phyloP scores from a whole-genome alignment of 2,329 filamentous ascomycete genomes.

The Coccinonectria pachysandricola region DNA sequence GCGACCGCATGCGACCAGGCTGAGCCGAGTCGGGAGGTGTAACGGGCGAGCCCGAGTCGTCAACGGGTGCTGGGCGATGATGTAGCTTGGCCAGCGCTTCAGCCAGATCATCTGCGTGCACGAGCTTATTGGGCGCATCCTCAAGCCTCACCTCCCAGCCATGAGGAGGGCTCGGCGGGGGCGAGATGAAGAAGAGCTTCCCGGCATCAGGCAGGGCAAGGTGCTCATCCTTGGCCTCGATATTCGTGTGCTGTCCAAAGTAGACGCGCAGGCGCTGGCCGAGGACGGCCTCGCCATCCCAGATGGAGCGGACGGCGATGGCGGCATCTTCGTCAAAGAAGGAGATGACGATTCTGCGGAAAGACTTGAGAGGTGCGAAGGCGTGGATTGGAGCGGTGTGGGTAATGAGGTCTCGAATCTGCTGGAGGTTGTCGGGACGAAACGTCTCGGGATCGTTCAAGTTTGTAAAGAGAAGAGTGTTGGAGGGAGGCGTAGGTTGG shows the following conservation, averaged over 20 bases:
- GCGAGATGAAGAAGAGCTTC: conserved; percentile 65
- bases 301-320: conserved; percentile 58
- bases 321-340: conserved; percentile 63
- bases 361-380: conserved; percentile 72
- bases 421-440: conserved; percentile 60
- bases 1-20: conserved; percentile 35
- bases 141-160: conserved; percentile 60
- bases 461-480: conserved; percentile 79
- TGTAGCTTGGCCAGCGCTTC: conserved; percentile 54
- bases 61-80: conserved; percentile 33
- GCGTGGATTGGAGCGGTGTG: conserved; percentile 62
- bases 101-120: conserved; percentile 59
- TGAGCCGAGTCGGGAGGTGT: conserved; percentile 21
- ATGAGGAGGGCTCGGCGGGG: conserved; percentile 56
- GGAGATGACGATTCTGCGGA: conserved; percentile 70
- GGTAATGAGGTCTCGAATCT: conserved; percentile 61
- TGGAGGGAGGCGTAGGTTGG: conserved; percentile 65
- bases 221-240: conserved; percentile 45
- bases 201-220: conserved; percentile 58
- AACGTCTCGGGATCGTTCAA: conserved; percentile 65
- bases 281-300: conserved; percentile 65
- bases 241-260: conserved; percentile 53
- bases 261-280: conserved; percentile 60
- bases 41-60: conserved; percentile 23
- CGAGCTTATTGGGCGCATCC: conserved; percentile 59